These are phyloP conservation scores for Heritiera littoralis DNA, from an alignment of 345 rosid genomes.

Conservation along the genomic window DNA sequence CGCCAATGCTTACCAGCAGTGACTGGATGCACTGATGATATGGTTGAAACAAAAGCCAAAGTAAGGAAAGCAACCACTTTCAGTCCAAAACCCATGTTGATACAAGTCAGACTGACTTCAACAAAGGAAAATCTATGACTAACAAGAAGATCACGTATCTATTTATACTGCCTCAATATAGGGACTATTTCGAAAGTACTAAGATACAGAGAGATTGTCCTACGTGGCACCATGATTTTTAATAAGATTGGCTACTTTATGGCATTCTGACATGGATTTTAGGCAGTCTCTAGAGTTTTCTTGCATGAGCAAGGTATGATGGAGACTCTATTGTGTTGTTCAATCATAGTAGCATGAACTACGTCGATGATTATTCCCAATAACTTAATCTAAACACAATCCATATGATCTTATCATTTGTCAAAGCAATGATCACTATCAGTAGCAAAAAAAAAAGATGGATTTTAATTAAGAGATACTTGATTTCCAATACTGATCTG, in stretches of 20 bases:
- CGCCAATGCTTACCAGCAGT: conserved; percentile 26
- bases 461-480: background rate
- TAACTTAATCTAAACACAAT: background rate
- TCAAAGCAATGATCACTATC: conserved; percentile 6
- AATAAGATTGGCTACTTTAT: conserved; percentile 20
- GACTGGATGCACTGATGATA: conserved; percentile 24
- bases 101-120: background rate
- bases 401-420: background rate
- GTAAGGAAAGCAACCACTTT: conserved; percentile 12
- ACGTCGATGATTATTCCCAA: background rate
- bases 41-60: conserved; percentile 26
- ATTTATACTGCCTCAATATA: conserved; percentile 46
- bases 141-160: conserved; percentile 27
- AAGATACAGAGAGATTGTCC: conserved; percentile 35
- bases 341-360: conserved; percentile 13
- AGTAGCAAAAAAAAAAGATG: background rate
- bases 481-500: background rate
- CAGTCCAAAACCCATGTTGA: conserved; percentile 24
- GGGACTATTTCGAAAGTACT: conserved; percentile 18
- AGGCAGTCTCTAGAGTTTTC: conserved; percentile 29
- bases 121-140: conserved; percentile 21
- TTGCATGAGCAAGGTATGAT: conserved; percentile 17
- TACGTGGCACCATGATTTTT: conserved; percentile 32
- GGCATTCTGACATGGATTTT: conserved; percentile 35
- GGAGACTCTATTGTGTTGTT: conserved; percentile 38